Conservation (phyloP, 2,329 filamentous ascomycete genomes). For the Hyphodiscus sp. region DNA sequence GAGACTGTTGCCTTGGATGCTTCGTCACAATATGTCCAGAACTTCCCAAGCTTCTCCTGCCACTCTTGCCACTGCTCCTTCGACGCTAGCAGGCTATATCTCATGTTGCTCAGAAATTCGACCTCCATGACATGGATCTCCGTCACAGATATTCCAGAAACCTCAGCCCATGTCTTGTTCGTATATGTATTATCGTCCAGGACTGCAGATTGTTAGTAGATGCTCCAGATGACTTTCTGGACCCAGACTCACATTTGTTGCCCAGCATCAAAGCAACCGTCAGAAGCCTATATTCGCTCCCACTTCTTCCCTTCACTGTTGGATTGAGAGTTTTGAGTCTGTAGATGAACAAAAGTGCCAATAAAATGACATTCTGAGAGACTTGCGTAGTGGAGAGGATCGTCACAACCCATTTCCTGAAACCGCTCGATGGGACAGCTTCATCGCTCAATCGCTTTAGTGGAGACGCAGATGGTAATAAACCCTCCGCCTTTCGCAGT, state of each 20-base stretch:
- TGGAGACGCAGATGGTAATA: slow-evolving; percentile 32
- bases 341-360: slow-evolving; percentile 90
- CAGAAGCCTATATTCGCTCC: slow-evolving; percentile 87
- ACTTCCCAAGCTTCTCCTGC: slow-evolving; percentile 76
- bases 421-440: slow-evolving; percentile 70
- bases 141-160: slow-evolving; percentile 85
- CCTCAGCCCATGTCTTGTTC: slow-evolving; percentile 99
- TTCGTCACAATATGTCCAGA: slow-evolving; percentile 57
- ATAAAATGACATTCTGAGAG: slow-evolving; percentile 86
- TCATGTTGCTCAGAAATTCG: slow-evolving; percentile 98
- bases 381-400: slow-evolving; percentile 93
- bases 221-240: not conserved
- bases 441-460: slow-evolving; percentile 57
- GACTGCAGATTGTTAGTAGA: slow-evolving; percentile 43
- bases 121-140: slow-evolving; percentile 99
- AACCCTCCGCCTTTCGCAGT: slow-evolving; percentile 63
- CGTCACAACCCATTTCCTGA: slow-evolving; percentile 88
- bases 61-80: slow-evolving; percentile 81
- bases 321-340: slow-evolving; percentile 86
- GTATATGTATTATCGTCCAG: slow-evolving; percentile 98
- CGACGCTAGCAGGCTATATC: slow-evolving; percentile 85
- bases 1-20: slow-evolving; percentile 22
- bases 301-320: slow-evolving; percentile 79
- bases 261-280: slow-evolving; percentile 96
- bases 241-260: slow-evolving; percentile 71